These are phyloP conservation scores for Penicillium atrosanguineum DNA, from an alignment of 495 filamentous ascomycete species.

Conservation along the genomic window DNA sequence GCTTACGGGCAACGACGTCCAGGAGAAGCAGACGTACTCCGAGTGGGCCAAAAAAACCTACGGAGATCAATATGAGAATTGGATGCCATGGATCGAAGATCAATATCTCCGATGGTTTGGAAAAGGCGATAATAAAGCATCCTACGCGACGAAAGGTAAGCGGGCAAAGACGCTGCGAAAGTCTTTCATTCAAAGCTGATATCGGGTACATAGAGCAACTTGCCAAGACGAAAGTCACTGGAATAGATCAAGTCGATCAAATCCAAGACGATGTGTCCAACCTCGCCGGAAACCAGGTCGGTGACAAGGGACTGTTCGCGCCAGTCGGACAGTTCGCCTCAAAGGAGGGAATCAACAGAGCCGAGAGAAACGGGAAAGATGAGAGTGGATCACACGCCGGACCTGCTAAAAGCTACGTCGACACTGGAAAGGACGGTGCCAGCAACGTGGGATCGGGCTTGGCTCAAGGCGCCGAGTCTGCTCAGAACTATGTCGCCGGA, in stretches of 20 bases:
- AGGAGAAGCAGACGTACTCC: constrained; percentile 33
- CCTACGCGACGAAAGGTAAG: constrained; percentile 60
- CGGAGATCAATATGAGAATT: constrained; percentile 65
- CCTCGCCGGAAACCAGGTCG: constrained; percentile 57
- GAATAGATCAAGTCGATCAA: constrained; percentile 57
- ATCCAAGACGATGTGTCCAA: constrained; percentile 62
- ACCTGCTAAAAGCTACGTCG: background rate
- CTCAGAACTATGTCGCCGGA: background rate
- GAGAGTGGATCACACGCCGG: constrained; percentile 50
- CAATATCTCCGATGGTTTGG: constrained; percentile 66
- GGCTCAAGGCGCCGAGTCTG: constrained; percentile 4
- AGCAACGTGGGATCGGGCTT: constrained; percentile 3
- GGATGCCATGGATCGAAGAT: constrained; percentile 76
- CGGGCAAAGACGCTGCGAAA: background rate
- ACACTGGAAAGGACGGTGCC: constrained; percentile 4
- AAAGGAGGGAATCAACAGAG: constrained; percentile 62
- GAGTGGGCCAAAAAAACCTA: constrained; percentile 59
- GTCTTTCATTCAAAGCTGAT: constrained; percentile 2
- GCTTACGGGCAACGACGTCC: background rate
- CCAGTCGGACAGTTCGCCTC: constrained; percentile 59
- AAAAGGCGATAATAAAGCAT: constrained; percentile 66
- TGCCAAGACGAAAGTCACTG: constrained; percentile 63
- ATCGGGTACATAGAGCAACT: constrained; percentile 50
- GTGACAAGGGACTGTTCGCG: constrained; percentile 59
- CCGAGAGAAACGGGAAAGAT: constrained; percentile 61